phyloP scores from a whole-genome alignment of 202 grass and related monocot species.

The Zizania palustris region DNA sequence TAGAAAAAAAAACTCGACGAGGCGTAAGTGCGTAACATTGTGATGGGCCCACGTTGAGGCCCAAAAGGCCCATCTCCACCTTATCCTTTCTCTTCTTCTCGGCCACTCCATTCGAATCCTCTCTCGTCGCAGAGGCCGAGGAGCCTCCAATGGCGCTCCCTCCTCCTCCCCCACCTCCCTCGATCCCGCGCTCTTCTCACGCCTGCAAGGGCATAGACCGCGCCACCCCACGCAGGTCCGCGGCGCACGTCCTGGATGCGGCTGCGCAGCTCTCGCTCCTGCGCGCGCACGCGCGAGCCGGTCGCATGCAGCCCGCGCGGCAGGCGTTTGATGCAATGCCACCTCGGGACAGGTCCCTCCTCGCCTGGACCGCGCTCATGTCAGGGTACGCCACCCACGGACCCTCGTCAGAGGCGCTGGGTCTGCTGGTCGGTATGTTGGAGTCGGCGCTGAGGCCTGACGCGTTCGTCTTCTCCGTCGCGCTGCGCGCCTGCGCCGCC shows the following conservation, averaged over 20 bases:
- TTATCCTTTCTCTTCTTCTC: slow-evolving; percentile 18
- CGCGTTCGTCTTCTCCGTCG: slow-evolving; percentile 71
- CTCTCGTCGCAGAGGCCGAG: slow-evolving; percentile 5
- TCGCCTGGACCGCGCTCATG: slow-evolving; percentile 66
- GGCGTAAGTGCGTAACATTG: no score
- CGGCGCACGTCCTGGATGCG: not conserved
- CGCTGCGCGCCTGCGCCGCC: slow-evolving; percentile 57
- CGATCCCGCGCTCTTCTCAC: slow-evolving; percentile 38
- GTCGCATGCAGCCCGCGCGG: slow-evolving; percentile 53
- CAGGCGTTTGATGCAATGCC: slow-evolving; percentile 58
- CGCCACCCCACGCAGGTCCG: not conserved
- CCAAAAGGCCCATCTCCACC: slow-evolving; percentile 18
- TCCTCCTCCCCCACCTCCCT: slow-evolving; percentile 11
- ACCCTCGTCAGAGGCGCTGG: slow-evolving; percentile 49
- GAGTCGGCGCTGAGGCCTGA: slow-evolving; percentile 42
- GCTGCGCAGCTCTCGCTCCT: slow-evolving; percentile 47
- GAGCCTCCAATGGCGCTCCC: slow-evolving; percentile 44
- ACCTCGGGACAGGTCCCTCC: slow-evolving; percentile 30
- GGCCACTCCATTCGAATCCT: slow-evolving; percentile 37
- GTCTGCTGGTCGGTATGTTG: slow-evolving; percentile 52
- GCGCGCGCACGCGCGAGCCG: slow-evolving; percentile 44
- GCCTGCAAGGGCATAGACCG: not conserved
- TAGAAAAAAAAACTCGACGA: no score
- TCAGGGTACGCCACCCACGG: slow-evolving; percentile 62
- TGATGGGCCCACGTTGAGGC: not conserved